Evolutionary conservation across 2,329 filamentous ascomycete species (phyloP).

Genomic region (Hymenoscyphus albidus): DNA sequence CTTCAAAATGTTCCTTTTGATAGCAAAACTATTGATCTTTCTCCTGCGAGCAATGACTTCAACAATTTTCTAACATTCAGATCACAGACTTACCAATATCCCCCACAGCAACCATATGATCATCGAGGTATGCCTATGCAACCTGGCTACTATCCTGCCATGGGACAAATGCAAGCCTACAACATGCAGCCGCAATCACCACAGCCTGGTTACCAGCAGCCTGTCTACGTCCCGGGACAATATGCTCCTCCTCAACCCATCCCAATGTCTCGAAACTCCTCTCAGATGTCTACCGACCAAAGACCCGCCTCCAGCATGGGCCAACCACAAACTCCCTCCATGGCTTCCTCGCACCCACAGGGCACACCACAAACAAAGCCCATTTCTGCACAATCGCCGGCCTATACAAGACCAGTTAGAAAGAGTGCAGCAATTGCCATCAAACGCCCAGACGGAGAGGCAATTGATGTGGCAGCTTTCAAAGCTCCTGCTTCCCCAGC

Average conservation of each 20-base stretch:
- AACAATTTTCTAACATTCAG: slow-evolving; percentile 57
- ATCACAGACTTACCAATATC: slow-evolving; percentile 57
- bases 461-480: slow-evolving; percentile 62
- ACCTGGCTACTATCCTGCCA: slow-evolving; percentile 41
- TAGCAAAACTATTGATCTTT: slow-evolving; percentile 51
- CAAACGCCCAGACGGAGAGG: slow-evolving; percentile 77
- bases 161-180: slow-evolving; percentile 47
- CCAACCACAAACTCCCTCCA: slow-evolving; percentile 34
- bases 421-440: slow-evolving; percentile 78
- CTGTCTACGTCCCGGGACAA: slow-evolving; percentile 35
- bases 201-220: slow-evolving; percentile 44
- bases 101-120: slow-evolving; percentile 48
- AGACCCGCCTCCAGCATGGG: slow-evolving; percentile 46
- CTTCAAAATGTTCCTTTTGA: slow-evolving; percentile 31
- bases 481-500: slow-evolving; percentile 61
- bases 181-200: slow-evolving; percentile 43
- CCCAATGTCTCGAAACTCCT: slow-evolving; percentile 77
- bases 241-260: slow-evolving; percentile 40
- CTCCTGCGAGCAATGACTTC: slow-evolving; percentile 66
- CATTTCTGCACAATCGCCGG: slow-evolving; percentile 39
- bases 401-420: slow-evolving; percentile 31
- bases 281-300: slow-evolving; percentile 68
- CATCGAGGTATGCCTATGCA: slow-evolving; percentile 40
- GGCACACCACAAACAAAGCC: slow-evolving; percentile 55
- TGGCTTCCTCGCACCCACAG: slow-evolving; percentile 40